Conservation (phyloP, 495 filamentous ascomycete species). For the Oidiodendron maius region DNA sequence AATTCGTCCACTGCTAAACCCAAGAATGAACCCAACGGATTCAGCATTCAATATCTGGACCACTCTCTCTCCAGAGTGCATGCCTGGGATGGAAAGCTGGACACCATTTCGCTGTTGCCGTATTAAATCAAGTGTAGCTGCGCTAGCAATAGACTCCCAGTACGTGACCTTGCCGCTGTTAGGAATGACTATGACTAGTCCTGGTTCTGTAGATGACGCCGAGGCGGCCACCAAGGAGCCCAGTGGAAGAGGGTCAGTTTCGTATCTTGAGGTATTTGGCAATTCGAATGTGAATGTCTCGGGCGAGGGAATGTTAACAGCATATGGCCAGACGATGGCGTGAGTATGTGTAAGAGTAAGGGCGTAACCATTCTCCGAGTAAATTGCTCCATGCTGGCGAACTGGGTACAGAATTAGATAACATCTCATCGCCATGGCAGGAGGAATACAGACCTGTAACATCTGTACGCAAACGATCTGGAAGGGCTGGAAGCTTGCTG, state of each 20-base stretch:
- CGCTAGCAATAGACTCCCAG: slow-evolving; percentile 89
- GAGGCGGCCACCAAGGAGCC: slow-evolving; percentile 73
- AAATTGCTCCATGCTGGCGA: slow-evolving; percentile 57
- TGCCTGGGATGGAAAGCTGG: slow-evolving; percentile 61
- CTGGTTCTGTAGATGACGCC: slow-evolving; percentile 67
- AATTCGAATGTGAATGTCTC: slow-evolving; percentile 73
- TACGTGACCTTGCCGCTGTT: slow-evolving; percentile 79
- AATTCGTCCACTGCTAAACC: slow-evolving; percentile 75
- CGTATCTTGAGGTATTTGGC: slow-evolving; percentile 60
- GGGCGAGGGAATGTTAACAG: slow-evolving; percentile 51
- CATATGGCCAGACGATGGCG: slow-evolving; percentile 88
- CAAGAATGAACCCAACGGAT: slow-evolving; percentile 73
- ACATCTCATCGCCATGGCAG: background rate
- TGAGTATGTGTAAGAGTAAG: slow-evolving; percentile 71
- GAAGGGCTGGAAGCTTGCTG: slow-evolving; percentile 74
- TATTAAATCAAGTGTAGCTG: slow-evolving; percentile 63
- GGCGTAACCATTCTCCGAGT: slow-evolving; percentile 63
- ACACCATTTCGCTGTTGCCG: slow-evolving; percentile 70
- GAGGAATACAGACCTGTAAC: slow-evolving; percentile 44
- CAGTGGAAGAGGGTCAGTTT: slow-evolving; percentile 63
- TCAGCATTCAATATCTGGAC: slow-evolving; percentile 74
- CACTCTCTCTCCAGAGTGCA: slow-evolving; percentile 73
- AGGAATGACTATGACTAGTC: slow-evolving; percentile 78
- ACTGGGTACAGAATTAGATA: slow-evolving; percentile 23
- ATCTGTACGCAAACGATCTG: slow-evolving; percentile 61